Base-by-base conservation (phyloP, 768 basidiomycete genomes). In the Boletus fagicola region DNA sequence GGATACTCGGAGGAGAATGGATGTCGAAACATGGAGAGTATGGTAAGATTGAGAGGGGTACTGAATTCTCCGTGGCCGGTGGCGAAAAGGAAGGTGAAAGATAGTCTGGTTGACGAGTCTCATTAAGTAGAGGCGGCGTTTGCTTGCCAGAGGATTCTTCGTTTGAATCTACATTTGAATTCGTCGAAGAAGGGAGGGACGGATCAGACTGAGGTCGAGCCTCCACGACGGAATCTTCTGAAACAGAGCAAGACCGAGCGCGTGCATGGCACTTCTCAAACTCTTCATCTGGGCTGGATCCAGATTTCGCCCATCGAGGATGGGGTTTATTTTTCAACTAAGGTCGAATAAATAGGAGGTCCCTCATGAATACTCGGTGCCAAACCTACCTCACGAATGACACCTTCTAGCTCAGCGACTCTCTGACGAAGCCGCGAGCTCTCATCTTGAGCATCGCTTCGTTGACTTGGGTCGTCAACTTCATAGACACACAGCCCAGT, bases 401-500 rank as follows among this genome's bases (percentile, higher is more conserved):
- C 88, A 50, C 87, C 86, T 71, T 93, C 90, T 1, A 93, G 79
- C 64, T 93, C 90, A 28, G 89, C 89, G 24, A 92, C 86, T 46
- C 90, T 83, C 58, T 83, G 83, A 52, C 88, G 80, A 22, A 92
- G 77, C 38, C 85, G 79, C 35, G 83, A 78, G 44, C 78, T 78
- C 67, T 92, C 90, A 56, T 87, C 86, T 58, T 82, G 80, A 11
- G 72, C 64, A 49, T 75, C 68, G 13, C 73, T 75, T 65, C 82
- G 78, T 69, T 84, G 81, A 58, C 71, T 82, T 26, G 86, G 86
- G 64, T 90, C 88, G 64, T 92, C 90, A 8, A 92, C 83, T 68
- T 93, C 89, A 63, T 93, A 93, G 11, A 92, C 86, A 66, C 90
- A 93, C 5, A 90, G 76, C 1, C 89, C 90, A 48, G 88, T 91